Conservation (phyloP, 2,329 filamentous ascomycete species). For the Hypoxylon sp. region DNA sequence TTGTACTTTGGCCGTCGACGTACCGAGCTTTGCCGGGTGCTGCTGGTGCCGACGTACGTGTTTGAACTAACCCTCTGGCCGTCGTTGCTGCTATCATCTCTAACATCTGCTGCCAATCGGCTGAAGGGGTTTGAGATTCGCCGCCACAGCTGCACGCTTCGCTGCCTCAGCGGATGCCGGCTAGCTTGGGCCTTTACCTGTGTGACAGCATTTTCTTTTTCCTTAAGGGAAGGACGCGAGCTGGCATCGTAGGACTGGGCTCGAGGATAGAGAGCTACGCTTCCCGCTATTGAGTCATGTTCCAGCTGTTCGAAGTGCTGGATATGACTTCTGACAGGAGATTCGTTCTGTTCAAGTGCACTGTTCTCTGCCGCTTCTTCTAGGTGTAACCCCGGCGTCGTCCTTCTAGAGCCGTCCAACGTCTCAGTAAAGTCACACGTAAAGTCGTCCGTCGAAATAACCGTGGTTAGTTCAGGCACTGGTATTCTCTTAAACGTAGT, state of each 20-base stretch:
- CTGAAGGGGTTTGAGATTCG: slow-evolving; percentile 43
- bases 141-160: slow-evolving; percentile 41
- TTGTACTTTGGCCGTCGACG: slow-evolving; percentile 11
- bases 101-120: slow-evolving; percentile 34
- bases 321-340: slow-evolving; percentile 43
- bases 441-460: slow-evolving; percentile 44
- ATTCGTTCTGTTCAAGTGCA: slow-evolving; percentile 32
- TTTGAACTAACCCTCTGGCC: slow-evolving; percentile 14
- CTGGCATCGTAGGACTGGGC: slow-evolving; percentile 18
- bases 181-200: slow-evolving; percentile 17
- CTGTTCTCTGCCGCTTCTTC: slow-evolving; percentile 2
- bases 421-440: slow-evolving; percentile 38
- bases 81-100: slow-evolving; percentile 20
- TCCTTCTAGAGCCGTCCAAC: slow-evolving; percentile 8
- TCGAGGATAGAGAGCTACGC: neutral
- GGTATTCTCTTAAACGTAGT: slow-evolving; percentile 27
- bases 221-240: neutral
- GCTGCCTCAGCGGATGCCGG: slow-evolving; percentile 39
- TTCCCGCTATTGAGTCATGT: slow-evolving; percentile 18
- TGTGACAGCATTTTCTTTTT: slow-evolving; percentile 7
- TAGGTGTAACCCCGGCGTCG: slow-evolving; percentile 1
- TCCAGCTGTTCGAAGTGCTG: slow-evolving; percentile 43
- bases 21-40: neutral
- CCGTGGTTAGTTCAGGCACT: slow-evolving; percentile 40
- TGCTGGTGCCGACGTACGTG: slow-evolving; percentile 3